Conservation (phyloP, 352 stramenopile genomes). For the Phytophthora fragariae region DNA sequence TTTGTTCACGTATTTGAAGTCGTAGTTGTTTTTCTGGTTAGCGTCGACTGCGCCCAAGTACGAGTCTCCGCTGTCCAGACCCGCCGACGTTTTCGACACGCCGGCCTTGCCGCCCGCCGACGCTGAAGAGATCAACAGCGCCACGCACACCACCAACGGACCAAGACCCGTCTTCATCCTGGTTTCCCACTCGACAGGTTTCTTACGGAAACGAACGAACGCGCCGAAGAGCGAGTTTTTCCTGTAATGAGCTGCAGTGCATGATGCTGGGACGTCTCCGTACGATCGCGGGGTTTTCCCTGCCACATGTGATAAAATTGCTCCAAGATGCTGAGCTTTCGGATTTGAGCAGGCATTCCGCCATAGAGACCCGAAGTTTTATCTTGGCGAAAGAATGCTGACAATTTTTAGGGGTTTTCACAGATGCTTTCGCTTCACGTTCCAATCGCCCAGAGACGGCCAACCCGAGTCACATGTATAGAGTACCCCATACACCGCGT, state of each 20-base stretch:
- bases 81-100: conserved; percentile 15
- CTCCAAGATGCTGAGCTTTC: conserved; percentile 25
- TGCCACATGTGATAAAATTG: conserved; percentile 33
- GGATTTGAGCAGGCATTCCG: conserved; percentile 25
- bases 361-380: not conserved
- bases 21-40: conserved; percentile 21
- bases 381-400: conserved; percentile 25
- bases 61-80: conserved; percentile 19
- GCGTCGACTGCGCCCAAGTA: conserved; percentile 14
- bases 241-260: conserved; percentile 34
- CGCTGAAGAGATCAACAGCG: conserved; percentile 21
- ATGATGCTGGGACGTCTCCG: conserved; percentile 18
- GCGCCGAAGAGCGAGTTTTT: conserved; percentile 35
- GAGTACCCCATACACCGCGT: not conserved
- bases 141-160: conserved; percentile 22
- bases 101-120: conserved; percentile 17
- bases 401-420: conserved; percentile 20
- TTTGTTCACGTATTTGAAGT: conserved; percentile 33
- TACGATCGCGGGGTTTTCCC: conserved; percentile 31
- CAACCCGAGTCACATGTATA: conserved; percentile 4
- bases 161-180: conserved; percentile 28
- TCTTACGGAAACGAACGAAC: conserved; percentile 1
- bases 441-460: conserved; percentile 23
- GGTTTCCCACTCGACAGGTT: conserved; percentile 4
- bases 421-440: conserved; percentile 33